Conservation (phyloP, 164 flowering plant species). For the Stephania japonica region DNA sequence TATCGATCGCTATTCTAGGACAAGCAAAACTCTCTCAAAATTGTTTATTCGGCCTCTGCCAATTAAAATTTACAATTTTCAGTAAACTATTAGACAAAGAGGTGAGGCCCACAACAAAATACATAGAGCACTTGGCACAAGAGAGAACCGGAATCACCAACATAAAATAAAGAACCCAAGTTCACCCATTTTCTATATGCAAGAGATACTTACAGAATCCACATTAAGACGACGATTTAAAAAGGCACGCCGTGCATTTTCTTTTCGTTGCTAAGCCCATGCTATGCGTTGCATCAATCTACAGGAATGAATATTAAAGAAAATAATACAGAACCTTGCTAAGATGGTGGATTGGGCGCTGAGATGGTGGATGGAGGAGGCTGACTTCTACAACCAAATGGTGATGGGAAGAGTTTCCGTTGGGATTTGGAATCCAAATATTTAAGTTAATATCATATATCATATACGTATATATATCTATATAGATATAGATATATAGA, state of each 20-base stretch:
- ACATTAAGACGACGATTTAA: slow-evolving; percentile 22
- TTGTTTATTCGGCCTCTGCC: background rate
- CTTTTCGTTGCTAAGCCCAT: slow-evolving; percentile 56
- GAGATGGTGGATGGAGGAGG: no score
- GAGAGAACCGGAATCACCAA: background rate
- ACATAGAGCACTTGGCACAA: background rate
- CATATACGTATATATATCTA: no score
- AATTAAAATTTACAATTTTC: background rate
- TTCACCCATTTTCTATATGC: background rate
- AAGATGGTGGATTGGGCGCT: no score
- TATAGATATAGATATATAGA: no score
- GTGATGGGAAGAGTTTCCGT: no score
- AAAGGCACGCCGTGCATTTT: slow-evolving; percentile 20
- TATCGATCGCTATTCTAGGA: no score
- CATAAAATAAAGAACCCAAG: background rate
- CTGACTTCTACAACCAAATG: no score
- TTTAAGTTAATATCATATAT: no score
- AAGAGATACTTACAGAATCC: slow-evolving; percentile 38
- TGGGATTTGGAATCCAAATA: no score
- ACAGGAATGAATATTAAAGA: slow-evolving; percentile 5
- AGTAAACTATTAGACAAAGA: background rate
- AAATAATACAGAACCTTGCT: slow-evolving; percentile 1
- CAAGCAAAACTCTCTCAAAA: no score
- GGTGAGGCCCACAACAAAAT: background rate
- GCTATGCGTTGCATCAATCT: slow-evolving; percentile 67